Base-by-base conservation (phyloP, 306 rosid species). In the Vigna nakashimae region DNA sequence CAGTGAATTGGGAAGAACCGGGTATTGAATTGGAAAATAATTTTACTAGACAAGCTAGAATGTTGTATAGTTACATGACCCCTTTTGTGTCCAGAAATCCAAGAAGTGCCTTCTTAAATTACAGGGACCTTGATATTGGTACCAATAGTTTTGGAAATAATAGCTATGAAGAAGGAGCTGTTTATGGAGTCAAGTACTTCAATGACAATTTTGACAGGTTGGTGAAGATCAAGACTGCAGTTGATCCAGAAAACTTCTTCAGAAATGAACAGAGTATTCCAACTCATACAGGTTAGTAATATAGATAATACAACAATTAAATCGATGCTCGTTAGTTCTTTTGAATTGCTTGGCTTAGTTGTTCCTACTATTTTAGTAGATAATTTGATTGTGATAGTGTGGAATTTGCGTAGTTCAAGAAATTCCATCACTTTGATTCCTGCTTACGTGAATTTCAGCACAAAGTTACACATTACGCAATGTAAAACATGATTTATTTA, bases 101-200 rank as follows among this genome's bases (percentile, higher is more conserved):
- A 17, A 82, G 89, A 72, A 85, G 89, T 12, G 84, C 86, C 18
- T 85, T 30, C 60, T 79, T 85, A 30, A 79, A 82, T 52, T 85
- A 85, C 62, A 82, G 89, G 65, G 89, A 85, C 53, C 86, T 85
- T 45, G 89, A 86, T 40, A 86, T 86, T 73, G 89, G 89, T 46
- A 80, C 68, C 49, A 86, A 80, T 30, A 15, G 65, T 76, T 83
- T 79, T 80, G 83, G 73, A 28, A 81, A 72, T 38, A 46, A 73
- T 49, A 79, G 84, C 64, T 76, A 65, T 32, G 69, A 82, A 17
- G 85, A 82, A 80, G 86, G 89, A 11, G 36, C 9, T 56, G 87
- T 80, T 68, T 86, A 83, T 73, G 89, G 89, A 15, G 42, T 20
- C n/a, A 80, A 76, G 81, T 86, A 83, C 65, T 86, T 86, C 74